Base-by-base conservation (phyloP, 352 stramenopile species). In the Globisporangium barbulae region DNA sequence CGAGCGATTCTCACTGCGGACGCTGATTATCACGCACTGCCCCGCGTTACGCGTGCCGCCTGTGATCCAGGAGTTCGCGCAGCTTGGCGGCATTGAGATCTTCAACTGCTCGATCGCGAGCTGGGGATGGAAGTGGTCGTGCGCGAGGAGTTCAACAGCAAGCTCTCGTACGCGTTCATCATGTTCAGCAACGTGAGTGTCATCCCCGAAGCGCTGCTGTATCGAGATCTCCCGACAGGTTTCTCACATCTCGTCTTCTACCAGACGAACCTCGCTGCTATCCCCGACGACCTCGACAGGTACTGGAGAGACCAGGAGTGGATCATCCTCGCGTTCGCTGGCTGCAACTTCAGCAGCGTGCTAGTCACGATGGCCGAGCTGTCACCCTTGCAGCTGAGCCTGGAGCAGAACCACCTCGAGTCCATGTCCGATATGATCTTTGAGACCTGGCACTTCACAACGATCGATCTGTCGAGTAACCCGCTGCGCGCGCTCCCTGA, bases 401-500 rank as follows among this genome's bases (percentile, higher is more conserved):
- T 61, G 15, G 3, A 61, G 2, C 21, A 10, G 9, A 61, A 52
- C 39, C 13, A 5, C 28, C 22, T 61, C 6, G 22, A 19, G 64
- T 77, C 86, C 28, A 74, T 76, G 31, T 84, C 49, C 61, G 87
- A 83, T 17, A 73, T 79, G 33, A 54, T 78, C 68, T 76, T 75
- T 64, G 88, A 90, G 58, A 72, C 72, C 57, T 81, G 54, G 22
- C 73, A 70, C 44, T 88, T 81, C 44, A 89, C 41, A 22, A 77
- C 77, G 31, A 86, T 71, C 22, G 88, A 70, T 0, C 76, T 78
- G 45, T 78, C 63, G 15, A 65, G 76, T n/a, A 71, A 76, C 45
- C 80, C 78, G 21, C 70, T 67, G 10, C 42, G 35, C 10, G 47
- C 67, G 33, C 78, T 88, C 17, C 45, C 61, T 3, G 71, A 59